A percentile compares a stretch with the other conserved stretches of the same genome.
Conservation (phyloP, 192 early-diverging fungal genomes). For the Jimgerdemannia flammicorona region DNA sequence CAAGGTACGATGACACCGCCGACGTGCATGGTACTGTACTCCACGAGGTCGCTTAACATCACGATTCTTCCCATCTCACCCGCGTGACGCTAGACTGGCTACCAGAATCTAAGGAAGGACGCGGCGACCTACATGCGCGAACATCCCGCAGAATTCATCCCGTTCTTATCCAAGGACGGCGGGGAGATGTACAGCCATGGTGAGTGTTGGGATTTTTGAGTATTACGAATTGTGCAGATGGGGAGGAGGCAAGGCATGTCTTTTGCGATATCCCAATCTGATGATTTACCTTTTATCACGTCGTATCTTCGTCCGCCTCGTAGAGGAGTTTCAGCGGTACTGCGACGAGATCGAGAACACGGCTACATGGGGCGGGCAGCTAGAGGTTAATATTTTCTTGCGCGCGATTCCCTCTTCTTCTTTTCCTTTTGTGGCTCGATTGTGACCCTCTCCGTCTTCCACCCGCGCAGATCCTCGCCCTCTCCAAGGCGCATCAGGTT, state of each 20-base stretch:
- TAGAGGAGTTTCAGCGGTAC: constrained; percentile 70
- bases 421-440: too few species aligned
- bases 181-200: constrained; percentile 70
- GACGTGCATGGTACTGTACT: too few species aligned
- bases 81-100: constrained; percentile 25
- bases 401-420: too few species aligned
- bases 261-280: too few species aligned
- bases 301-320: background rate
- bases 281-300: too few species aligned
- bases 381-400: constrained; percentile 55
- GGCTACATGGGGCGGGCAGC: constrained; percentile 92
- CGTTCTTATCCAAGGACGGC: constrained; percentile 78
- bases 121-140: constrained; percentile 79
- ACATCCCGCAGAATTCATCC: constrained; percentile 85
- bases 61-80: background rate
- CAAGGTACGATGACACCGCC: constrained; percentile 15
- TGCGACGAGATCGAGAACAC: constrained; percentile 77
- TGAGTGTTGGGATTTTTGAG: constrained; percentile 14
- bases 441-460: too few species aligned
- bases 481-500: constrained; percentile 67
- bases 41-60: too few species aligned
- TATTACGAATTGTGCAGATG: background rate
- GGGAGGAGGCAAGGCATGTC: too few species aligned
- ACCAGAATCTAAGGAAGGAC: constrained; percentile 62
- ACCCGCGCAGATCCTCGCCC: constrained; percentile 64